Conservation (phyloP, 192 early-diverging fungal genomes). For the Rhizoclosmatium globosum region DNA sequence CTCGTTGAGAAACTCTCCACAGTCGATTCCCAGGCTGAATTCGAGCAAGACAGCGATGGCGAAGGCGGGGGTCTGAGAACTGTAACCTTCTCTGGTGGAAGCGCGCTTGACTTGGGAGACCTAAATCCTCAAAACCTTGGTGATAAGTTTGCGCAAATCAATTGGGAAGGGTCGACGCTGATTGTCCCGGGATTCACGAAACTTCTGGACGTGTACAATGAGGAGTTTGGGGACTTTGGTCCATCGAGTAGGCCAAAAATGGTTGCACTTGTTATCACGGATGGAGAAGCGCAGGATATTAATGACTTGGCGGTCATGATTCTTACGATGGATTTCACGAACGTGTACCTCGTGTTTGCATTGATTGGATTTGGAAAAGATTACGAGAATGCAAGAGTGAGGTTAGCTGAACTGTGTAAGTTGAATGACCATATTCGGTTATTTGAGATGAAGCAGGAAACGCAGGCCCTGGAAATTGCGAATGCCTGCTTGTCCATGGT, state of each 20-base stretch:
- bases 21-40: conserved; percentile 1
- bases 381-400: not conserved
- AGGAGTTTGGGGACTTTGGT: conserved; percentile 8
- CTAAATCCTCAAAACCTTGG: conserved; percentile 6
- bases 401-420: not conserved
- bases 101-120: conserved; percentile 4
- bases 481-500: conserved; percentile 16
- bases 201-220: conserved; percentile 3
- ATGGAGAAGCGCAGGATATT: conserved; percentile 19
- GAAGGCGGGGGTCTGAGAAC: conserved; percentile 19
- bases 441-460: conserved; percentile 14
- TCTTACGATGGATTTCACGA: conserved; percentile 11
- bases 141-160: not conserved
- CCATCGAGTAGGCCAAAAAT: not conserved
- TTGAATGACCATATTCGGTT: conserved; percentile 22
- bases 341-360: conserved; percentile 12
- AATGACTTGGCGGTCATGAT: conserved; percentile 18
- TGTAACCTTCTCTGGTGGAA: conserved; percentile 20
- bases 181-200: conserved; percentile 17
- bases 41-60: conserved; percentile 6
- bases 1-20: conserved; percentile 2
- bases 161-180: conserved; percentile 6
- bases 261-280: conserved; percentile 9
- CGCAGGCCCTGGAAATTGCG: not conserved
- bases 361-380: conserved; percentile 15